Percentiles rank a stretch among this genome's conserved stretches.
Conservation (phyloP, 208 protist species). For the Borovskyia barvae region DNA sequence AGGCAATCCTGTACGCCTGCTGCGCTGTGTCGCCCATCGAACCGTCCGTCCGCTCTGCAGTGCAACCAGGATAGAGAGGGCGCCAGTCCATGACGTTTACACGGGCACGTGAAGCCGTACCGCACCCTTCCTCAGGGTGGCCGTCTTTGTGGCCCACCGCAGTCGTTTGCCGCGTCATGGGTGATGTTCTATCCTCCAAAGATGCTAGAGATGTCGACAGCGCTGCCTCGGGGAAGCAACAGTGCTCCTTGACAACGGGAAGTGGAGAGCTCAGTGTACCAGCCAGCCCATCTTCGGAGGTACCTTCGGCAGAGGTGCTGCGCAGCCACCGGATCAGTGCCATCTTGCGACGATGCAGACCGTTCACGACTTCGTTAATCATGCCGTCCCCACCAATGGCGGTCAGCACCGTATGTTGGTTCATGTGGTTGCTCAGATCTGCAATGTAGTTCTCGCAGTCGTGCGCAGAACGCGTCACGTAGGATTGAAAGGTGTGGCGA, state of each 20-base stretch:
- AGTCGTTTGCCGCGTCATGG: neutral
- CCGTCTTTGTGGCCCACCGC: neutral
- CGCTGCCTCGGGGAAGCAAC: neutral
- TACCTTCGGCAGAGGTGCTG: constrained; percentile 9
- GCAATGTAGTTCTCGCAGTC: constrained; percentile 84
- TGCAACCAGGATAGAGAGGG: neutral
- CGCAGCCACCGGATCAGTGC: constrained; percentile 35
- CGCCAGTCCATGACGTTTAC: too few species aligned
- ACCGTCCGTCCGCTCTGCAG: neutral
- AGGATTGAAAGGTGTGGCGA: constrained; percentile 50
- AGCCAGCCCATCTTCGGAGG: neutral
- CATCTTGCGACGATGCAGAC: constrained; percentile 59
- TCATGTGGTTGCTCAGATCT: constrained; percentile 51
- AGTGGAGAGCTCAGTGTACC: neutral
- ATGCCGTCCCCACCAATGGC: constrained; percentile 82
- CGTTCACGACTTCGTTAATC: constrained; percentile 81
- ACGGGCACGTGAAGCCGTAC: too few species aligned
- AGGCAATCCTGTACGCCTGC: constrained; percentile 4
- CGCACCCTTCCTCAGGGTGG: neutral
- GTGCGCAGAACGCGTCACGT: constrained; percentile 57
- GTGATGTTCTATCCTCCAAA: too few species aligned
- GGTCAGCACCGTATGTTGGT: constrained; percentile 50
- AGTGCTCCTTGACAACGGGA: constrained; percentile 2
- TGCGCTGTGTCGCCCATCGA: constrained; percentile 2
- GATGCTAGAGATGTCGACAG: too few species aligned